Percentiles rank a stretch among this genome's conserved stretches.
Conservation (phyloP, 148 eudicot species). For the Euryodendron excelsum region DNA sequence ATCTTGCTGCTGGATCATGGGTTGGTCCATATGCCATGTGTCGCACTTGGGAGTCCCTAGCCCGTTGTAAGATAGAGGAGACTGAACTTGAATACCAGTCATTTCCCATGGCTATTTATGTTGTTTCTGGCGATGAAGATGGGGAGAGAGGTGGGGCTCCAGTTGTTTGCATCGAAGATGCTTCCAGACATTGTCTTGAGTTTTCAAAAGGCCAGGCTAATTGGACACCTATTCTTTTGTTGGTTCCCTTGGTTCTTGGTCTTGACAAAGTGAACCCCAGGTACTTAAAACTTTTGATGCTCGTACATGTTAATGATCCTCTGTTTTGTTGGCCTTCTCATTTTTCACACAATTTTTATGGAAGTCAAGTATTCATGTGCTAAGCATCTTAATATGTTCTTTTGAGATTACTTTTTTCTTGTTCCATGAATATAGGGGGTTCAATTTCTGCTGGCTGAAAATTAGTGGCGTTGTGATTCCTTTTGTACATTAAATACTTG, state of each 20-base stretch:
- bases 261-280: conserved; percentile 94
- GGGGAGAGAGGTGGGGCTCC: conserved; percentile 99
- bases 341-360: not conserved
- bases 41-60: conserved; percentile 88
- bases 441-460: not conserved
- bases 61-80: conserved; percentile 44
- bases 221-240: conserved; percentile 75
- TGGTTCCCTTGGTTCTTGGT: conserved; percentile 96
- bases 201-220: conserved; percentile 54
- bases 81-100: conserved; percentile 27
- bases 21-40: conserved; percentile 99
- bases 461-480: not conserved
- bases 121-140: conserved; percentile 97
- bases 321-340: not conserved
- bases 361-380: not conserved
- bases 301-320: not conserved
- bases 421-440: not conserved
- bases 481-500: not conserved
- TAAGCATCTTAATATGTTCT: not conserved
- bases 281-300: conserved; percentile 33
- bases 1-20: conserved; percentile 94
- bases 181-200: conserved; percentile 52
- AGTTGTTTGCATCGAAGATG: conserved; percentile 86
- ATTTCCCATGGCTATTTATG: conserved; percentile 70
- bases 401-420: conserved; percentile 1